Evolutionary conservation across 73 alveolate genomes (phyloP).

Genomic region (Paramecium sonneborni): DNA sequence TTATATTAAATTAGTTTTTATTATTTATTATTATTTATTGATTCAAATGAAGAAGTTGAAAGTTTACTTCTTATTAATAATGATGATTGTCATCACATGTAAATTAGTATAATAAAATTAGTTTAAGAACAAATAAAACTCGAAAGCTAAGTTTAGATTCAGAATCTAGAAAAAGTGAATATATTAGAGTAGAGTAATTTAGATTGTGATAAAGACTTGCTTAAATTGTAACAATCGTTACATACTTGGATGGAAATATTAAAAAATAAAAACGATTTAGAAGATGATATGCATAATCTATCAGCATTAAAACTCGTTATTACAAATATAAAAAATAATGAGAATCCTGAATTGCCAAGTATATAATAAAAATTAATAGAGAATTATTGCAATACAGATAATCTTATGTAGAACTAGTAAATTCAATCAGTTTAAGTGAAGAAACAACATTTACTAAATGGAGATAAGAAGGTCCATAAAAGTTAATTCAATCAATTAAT

Average conservation of each 20-base stretch:
- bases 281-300: background rate
- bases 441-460: background rate
- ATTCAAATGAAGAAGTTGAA: background rate
- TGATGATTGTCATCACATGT: background rate
- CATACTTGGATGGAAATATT: background rate
- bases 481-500: background rate
- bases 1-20: background rate
- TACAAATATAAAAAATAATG: background rate
- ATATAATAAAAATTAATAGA: background rate
- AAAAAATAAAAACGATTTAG: background rate
- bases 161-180: background rate
- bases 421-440: background rate
- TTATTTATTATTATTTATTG: background rate
- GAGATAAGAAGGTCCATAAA: slow-evolving; percentile 5
- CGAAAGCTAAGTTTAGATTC: background rate
- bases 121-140: background rate
- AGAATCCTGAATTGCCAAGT: background rate
- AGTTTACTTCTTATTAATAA: background rate
- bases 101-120: background rate
- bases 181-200: background rate
- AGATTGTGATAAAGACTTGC: background rate
- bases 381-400: background rate
- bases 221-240: background rate
- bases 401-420: background rate
- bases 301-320: background rate